Evolutionary conservation across 176 grass and related monocot genomes (phyloP).

Genomic region (Eragrostis nindensis): DNA sequence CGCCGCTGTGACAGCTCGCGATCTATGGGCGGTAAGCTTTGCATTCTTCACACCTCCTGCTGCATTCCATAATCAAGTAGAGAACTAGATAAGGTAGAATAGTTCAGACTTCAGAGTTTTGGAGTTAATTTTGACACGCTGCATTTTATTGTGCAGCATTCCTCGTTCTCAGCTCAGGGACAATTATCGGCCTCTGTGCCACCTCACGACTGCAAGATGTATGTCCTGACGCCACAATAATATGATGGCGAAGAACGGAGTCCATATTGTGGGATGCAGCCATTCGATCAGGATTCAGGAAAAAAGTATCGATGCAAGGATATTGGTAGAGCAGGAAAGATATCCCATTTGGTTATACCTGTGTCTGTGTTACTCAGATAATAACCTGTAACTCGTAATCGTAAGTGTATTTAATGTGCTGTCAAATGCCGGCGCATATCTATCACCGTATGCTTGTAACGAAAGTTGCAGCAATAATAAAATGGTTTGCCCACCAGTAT

Average conservation of each 20-base stretch:
- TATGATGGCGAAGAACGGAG: not conserved
- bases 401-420: conserved; percentile 21
- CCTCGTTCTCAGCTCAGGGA: conserved; percentile 51
- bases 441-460: conserved; percentile 38
- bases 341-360: conserved; percentile 13
- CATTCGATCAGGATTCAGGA: conserved; percentile 30
- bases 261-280: conserved; percentile 6
- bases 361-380: not conserved
- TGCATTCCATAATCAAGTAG: not conserved
- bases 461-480: conserved; percentile 46
- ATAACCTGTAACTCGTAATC: not conserved
- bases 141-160: conserved; percentile 47
- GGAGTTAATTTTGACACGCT: not conserved
- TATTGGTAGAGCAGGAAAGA: not conserved
- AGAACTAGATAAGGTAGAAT: not conserved
- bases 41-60: conserved; percentile 13
- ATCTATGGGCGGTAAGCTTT: conserved; percentile 85
- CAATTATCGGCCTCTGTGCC: conserved; percentile 59
- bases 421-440: conserved; percentile 22
- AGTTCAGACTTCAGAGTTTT: not conserved
- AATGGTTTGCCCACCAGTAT: not conserved
- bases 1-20: conserved; percentile 58
- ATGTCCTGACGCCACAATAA: conserved; percentile 67
- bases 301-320: not conserved
- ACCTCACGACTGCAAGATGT: conserved; percentile 90